Conservation (phyloP, 2,329 filamentous ascomycete genomes). For the Phoma herbarum region DNA sequence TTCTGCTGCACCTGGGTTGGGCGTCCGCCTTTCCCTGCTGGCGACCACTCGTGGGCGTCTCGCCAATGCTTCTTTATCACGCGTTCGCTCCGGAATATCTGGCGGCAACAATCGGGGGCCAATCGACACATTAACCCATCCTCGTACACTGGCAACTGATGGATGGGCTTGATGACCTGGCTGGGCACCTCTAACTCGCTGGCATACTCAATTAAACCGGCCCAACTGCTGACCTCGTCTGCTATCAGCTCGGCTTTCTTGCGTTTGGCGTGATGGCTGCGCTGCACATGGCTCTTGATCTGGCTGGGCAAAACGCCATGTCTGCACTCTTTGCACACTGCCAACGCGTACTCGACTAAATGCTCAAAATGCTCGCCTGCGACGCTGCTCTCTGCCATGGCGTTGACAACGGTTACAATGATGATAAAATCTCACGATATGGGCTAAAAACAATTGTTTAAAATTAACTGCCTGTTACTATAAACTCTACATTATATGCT, state of each 20-base stretch:
- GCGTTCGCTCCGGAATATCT: slow-evolving; percentile 5
- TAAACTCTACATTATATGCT: too few relatives aligned
- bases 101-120: background rate
- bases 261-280: background rate
- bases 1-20: slow-evolving; percentile 4
- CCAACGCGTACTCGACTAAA: background rate
- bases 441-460: too few relatives aligned
- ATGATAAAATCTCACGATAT: too few relatives aligned
- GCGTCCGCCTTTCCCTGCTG: slow-evolving; percentile 11
- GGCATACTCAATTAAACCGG: slow-evolving; percentile 16
- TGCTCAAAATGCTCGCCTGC: too few relatives aligned
- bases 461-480: too few relatives aligned
- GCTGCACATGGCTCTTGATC: too few relatives aligned
- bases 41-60: slow-evolving; percentile 1
- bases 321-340: background rate
- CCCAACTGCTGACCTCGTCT: slow-evolving; percentile 7
- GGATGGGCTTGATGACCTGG: slow-evolving; percentile 5
- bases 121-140: slow-evolving; percentile 14
- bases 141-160: slow-evolving; percentile 10
- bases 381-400: too few relatives aligned
- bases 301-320: slow-evolving; percentile 3
- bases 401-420: too few relatives aligned
- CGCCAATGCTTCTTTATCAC: slow-evolving; percentile 16
- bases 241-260: background rate
- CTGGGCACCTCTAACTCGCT: slow-evolving; percentile 19